Evolutionary conservation across 2,329 filamentous ascomycete genomes (phyloP).

Genomic region (Hirsutella minnesotensis): DNA sequence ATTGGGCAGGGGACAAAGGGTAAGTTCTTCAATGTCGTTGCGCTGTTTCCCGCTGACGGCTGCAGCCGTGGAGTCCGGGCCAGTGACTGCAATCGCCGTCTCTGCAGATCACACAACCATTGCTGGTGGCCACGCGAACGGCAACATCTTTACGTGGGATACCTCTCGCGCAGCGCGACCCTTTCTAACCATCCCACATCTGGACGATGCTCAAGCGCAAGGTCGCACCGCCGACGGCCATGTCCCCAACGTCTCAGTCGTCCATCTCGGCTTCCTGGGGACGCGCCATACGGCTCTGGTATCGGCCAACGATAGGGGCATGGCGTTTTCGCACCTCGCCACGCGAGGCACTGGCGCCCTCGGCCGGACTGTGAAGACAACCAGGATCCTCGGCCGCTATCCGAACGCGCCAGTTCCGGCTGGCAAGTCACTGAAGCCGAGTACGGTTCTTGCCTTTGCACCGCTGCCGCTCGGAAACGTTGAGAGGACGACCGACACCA

Average conservation of each 20-base stretch:
- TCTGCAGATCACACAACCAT: conserved; percentile 91
- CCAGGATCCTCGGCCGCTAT: conserved; percentile 82
- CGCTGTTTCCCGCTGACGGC: conserved; percentile 16
- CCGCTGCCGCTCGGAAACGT: conserved; percentile 89
- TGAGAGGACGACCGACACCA: conserved; percentile 71
- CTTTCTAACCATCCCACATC: conserved; percentile 75
- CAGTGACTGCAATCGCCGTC: conserved; percentile 76
- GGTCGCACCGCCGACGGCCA: conserved; percentile 71
- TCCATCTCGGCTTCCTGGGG: conserved; percentile 90
- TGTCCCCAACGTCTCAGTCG: conserved; percentile 61
- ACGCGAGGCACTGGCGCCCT: conserved; percentile 81
- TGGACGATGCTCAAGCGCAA: conserved; percentile 54
- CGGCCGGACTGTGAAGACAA: conserved; percentile 77
- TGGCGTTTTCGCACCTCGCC: conserved; percentile 96
- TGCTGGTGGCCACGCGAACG: conserved; percentile 79
- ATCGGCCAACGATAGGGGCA: conserved; percentile 86
- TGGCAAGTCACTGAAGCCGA: conserved; percentile 70
- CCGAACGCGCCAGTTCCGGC: conserved; percentile 53
- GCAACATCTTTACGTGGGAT: conserved; percentile 96
- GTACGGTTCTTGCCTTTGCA: conserved; percentile 86
- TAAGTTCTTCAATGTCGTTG: conserved; percentile 21
- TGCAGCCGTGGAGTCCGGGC: conserved; percentile 76
- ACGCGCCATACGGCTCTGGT: conserved; percentile 89
- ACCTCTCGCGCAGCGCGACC: conserved; percentile 69
- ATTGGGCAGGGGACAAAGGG: conserved; percentile 89